Conservation (phyloP, 2,329 filamentous ascomycete genomes). For the Sordariomycetes sp. region DNA sequence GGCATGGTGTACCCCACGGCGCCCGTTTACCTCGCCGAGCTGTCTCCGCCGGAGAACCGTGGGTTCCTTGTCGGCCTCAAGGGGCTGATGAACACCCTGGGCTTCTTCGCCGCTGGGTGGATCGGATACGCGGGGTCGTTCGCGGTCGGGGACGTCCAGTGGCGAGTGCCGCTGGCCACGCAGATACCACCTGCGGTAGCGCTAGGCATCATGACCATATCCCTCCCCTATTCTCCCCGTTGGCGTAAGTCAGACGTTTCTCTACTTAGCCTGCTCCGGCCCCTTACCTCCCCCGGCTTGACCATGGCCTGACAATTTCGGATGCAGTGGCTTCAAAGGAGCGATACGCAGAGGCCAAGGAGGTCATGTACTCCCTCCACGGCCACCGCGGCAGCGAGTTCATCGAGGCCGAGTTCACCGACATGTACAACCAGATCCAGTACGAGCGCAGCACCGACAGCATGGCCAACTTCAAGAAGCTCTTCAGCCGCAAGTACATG, state of each 20-base stretch:
- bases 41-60: slow-evolving; percentile 12
- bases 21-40: slow-evolving; percentile 14
- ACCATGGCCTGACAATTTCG: not conserved
- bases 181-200: slow-evolving; percentile 14
- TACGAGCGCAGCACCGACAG: not conserved
- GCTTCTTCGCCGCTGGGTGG: slow-evolving; percentile 23
- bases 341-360: not conserved
- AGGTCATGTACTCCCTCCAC: not conserved
- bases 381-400: not conserved
- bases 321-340: not conserved
- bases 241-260: slow-evolving; percentile 7
- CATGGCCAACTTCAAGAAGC: not conserved
- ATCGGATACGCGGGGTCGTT: slow-evolving; percentile 22
- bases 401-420: not conserved
- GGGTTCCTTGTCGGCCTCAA: slow-evolving; percentile 13
- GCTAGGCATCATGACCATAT: slow-evolving; percentile 9
- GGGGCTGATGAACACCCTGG: slow-evolving; percentile 19
- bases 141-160: slow-evolving; percentile 14
- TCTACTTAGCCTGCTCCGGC: too few relatives aligned
- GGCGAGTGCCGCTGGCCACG: slow-evolving; percentile 19
- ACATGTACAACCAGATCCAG: not conserved
- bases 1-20: slow-evolving; percentile 11
- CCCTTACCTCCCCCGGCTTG: too few relatives aligned
- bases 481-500: slow-evolving; percentile 15
- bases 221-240: slow-evolving; percentile 14